These are phyloP conservation scores for Rhinocladiella mackenziei DNA, from an alignment of 2,329 filamentous ascomycete species.

Conservation along the genomic window DNA sequence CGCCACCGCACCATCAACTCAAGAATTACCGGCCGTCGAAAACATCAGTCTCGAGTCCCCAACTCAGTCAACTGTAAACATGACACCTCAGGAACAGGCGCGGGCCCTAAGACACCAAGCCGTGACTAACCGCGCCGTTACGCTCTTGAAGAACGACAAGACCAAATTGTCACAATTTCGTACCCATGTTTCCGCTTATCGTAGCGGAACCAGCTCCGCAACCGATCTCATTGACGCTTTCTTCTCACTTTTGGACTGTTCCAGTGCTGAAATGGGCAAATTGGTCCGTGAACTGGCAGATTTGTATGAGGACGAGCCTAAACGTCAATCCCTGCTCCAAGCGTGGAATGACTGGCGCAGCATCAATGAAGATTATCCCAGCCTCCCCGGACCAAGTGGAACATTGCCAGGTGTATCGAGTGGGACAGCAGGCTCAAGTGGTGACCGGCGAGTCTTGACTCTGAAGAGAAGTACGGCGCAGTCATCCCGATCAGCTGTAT, in stretches of 20 bases:
- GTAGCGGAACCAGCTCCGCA: slow-evolving; percentile 64
- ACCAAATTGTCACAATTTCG: slow-evolving; percentile 76
- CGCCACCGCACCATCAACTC: slow-evolving; percentile 30
- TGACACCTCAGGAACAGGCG: slow-evolving; percentile 74
- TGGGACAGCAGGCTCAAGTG: slow-evolving; percentile 50
- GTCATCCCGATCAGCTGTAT: slow-evolving; percentile 59
- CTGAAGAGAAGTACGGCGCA: slow-evolving; percentile 67
- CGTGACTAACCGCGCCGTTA: slow-evolving; percentile 79
- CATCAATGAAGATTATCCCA: slow-evolving; percentile 93
- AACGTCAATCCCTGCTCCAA: slow-evolving; percentile 68
- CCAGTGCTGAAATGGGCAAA: slow-evolving; percentile 76
- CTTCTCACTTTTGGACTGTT: slow-evolving; percentile 79
- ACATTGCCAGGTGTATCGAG: slow-evolving; percentile 54
- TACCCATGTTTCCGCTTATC: slow-evolving; percentile 72
- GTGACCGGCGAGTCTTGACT: slow-evolving; percentile 59
- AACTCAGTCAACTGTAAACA: slow-evolving; percentile 39
- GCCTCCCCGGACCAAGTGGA: slow-evolving; percentile 70
- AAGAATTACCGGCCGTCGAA: slow-evolving; percentile 43
- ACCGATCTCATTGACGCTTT: slow-evolving; percentile 79
- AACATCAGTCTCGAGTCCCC: slow-evolving; percentile 51
- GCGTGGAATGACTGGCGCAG: slow-evolving; percentile 95
- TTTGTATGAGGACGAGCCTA: slow-evolving; percentile 77
- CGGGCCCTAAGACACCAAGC: slow-evolving; percentile 74
- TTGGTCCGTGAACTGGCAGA: slow-evolving; percentile 88
- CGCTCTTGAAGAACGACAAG: slow-evolving; percentile 72